Percentiles rank a stretch among this genome's conserved stretches.
Evolutionary conservation across 2,329 filamentous ascomycete species (phyloP).

Genomic region (Fonsecaea pedrosoi): DNA sequence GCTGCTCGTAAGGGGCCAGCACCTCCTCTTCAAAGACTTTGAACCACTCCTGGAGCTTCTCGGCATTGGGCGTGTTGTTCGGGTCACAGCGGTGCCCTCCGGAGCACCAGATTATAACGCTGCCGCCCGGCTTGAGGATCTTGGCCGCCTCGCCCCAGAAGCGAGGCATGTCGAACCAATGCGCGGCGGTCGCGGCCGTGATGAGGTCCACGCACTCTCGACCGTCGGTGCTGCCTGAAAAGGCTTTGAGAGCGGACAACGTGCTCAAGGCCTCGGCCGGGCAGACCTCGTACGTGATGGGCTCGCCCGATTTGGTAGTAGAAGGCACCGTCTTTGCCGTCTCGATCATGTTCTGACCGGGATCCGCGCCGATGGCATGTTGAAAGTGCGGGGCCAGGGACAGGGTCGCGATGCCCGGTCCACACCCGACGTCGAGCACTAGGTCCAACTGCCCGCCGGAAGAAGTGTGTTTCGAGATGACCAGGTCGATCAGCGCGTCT

Average conservation of each 20-base stretch:
- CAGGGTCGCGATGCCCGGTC: slow-evolving; percentile 59
- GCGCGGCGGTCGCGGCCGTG: slow-evolving; percentile 58
- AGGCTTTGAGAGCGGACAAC: slow-evolving; percentile 34
- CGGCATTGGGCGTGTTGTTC: slow-evolving; percentile 49
- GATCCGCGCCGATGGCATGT: slow-evolving; percentile 59
- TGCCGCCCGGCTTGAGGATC: slow-evolving; percentile 61
- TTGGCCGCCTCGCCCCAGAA: slow-evolving; percentile 59
- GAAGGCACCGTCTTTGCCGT: slow-evolving; percentile 52
- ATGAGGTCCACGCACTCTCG: slow-evolving; percentile 56
- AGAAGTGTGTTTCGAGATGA: slow-evolving; percentile 56
- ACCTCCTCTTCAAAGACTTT: slow-evolving; percentile 48
- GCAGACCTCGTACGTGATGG: slow-evolving; percentile 53
- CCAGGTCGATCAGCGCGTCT: slow-evolving; percentile 53
- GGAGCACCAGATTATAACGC: slow-evolving; percentile 59
- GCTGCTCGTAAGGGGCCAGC: slow-evolving; percentile 50
- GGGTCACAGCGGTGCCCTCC: slow-evolving; percentile 43
- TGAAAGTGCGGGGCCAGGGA: slow-evolving; percentile 57
- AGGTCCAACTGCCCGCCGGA: slow-evolving; percentile 53
- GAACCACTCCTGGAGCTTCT: slow-evolving; percentile 52
- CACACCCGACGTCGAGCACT: slow-evolving; percentile 64
- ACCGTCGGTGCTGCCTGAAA: slow-evolving; percentile 42
- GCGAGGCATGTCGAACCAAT: slow-evolving; percentile 63
- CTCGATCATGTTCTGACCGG: slow-evolving; percentile 61
- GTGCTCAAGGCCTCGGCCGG: slow-evolving; percentile 55
- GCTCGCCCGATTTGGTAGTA: slow-evolving; percentile 40